Evolutionary conservation across 148 eudicot species (phyloP).

Genomic region (Polygonum aviculare): DNA sequence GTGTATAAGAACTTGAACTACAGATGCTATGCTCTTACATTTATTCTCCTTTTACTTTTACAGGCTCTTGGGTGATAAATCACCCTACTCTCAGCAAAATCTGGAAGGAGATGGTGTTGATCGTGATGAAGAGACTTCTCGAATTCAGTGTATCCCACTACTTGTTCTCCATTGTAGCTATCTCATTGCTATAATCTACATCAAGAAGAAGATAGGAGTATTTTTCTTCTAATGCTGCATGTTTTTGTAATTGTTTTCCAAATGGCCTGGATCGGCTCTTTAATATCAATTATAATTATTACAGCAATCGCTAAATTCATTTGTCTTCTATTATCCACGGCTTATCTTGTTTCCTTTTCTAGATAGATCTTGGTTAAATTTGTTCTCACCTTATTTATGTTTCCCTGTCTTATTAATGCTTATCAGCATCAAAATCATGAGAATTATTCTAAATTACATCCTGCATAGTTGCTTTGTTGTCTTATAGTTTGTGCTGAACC

Average conservation of each 20-base stretch:
- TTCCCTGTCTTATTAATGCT: not conserved
- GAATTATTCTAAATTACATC: not conserved
- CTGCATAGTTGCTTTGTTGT: not conserved
- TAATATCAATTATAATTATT: no score
- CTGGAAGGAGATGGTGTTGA: slow-evolving; percentile 81
- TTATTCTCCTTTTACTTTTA: slow-evolving; percentile 7
- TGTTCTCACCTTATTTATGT: not conserved
- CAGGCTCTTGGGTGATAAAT: slow-evolving; percentile 85
- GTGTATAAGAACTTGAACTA: not conserved
- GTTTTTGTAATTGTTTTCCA: not conserved
- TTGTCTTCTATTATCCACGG: no score
- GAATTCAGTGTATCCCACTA: slow-evolving; percentile 66
- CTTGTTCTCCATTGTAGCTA: not conserved
- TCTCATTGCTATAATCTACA: not conserved
- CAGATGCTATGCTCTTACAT: not conserved
- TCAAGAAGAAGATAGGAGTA: not conserved
- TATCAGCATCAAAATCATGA: not conserved
- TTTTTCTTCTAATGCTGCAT: not conserved
- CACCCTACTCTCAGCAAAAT: slow-evolving; percentile 90
- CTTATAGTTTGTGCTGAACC: not conserved
- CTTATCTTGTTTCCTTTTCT: not conserved
- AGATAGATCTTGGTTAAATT: not conserved
- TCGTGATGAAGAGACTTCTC: slow-evolving; percentile 91
- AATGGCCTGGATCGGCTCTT: no score
- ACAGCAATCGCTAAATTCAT: no score